Evolutionary conservation across 768 basidiomycete genomes (phyloP).

Genomic region (Trametes maxima): DNA sequence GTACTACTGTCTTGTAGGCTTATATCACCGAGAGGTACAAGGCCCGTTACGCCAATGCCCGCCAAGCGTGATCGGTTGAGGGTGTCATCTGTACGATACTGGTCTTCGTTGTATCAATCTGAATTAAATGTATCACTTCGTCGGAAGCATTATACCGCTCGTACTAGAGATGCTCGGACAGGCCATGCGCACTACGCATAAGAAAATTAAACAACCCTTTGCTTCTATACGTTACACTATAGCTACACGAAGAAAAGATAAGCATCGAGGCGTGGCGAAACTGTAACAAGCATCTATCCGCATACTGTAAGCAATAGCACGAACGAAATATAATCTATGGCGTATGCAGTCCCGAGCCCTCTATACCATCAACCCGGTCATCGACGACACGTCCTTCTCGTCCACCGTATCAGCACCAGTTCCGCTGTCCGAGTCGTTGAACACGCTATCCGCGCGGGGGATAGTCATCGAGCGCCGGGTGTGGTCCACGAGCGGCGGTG

Average conservation of each 20-base stretch:
- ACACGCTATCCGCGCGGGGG: background rate
- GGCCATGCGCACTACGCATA: too few relatives aligned
- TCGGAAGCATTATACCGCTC: too few relatives aligned
- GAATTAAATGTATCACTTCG: too few relatives aligned
- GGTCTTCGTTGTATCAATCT: background rate
- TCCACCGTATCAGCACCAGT: background rate
- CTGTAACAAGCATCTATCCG: background rate
- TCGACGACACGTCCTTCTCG: conserved; percentile 3
- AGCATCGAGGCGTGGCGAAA: background rate
- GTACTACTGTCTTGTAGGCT: conserved; percentile 14
- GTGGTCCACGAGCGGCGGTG: conserved; percentile 8
- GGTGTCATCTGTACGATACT: background rate
- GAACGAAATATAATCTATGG: background rate
- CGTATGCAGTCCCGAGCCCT: background rate
- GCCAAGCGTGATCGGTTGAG: background rate
- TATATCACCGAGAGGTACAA: conserved; percentile 26
- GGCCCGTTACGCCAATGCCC: conserved; percentile 20
- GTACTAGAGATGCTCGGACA: too few relatives aligned
- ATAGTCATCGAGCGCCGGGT: conserved; percentile 13
- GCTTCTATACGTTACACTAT: background rate
- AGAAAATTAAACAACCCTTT: background rate
- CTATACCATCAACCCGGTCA: conserved; percentile 8
- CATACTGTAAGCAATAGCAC: background rate
- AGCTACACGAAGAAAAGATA: background rate
- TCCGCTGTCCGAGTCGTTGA: background rate